phyloP scores from a whole-genome alignment of 768 basidiomycete species.

The Hemileccinum impolitum region DNA sequence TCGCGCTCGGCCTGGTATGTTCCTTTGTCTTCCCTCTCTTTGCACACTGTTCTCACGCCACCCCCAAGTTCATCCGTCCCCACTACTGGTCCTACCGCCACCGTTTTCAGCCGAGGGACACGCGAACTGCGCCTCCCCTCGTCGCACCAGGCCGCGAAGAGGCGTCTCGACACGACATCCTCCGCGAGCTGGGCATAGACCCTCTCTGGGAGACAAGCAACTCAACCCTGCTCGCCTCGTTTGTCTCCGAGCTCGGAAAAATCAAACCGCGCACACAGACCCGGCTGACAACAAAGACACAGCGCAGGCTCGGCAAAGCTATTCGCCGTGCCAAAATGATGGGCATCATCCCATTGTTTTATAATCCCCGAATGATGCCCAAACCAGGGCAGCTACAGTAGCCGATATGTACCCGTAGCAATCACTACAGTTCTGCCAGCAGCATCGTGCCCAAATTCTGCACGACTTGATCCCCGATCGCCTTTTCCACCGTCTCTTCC shows the following conservation, averaged over 20 bases:
- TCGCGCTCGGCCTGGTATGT: conserved; percentile 22
- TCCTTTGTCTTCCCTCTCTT: too few relatives aligned
- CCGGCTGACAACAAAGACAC: conserved; percentile 71
- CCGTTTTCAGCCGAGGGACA: conserved; percentile 26
- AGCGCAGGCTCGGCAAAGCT: conserved; percentile 77
- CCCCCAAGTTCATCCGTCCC: conserved; percentile 45
- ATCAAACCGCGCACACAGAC: conserved; percentile 70
- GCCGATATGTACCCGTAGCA: not conserved
- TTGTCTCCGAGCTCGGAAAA: conserved; percentile 75
- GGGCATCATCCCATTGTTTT: conserved; percentile 69
- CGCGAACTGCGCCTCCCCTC: conserved; percentile 31
- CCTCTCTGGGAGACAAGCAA: conserved; percentile 70
- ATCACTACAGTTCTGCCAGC: conserved; percentile 75
- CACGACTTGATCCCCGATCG: conserved; percentile 96
- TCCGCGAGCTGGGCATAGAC: conserved; percentile 69
- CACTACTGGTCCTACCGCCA: conserved; percentile 40
- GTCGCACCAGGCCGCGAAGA: conserved; percentile 56
- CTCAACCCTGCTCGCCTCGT: conserved; percentile 51
- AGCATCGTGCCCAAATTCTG: conserved; percentile 95
- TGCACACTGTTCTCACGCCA: not conserved
- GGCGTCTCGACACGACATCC: conserved; percentile 60
- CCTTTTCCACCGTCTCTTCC: conserved; percentile 95
- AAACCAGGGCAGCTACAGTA: conserved; percentile 14
- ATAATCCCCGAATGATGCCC: conserved; percentile 27
- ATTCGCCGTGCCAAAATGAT: conserved; percentile 88